Evolutionary conservation across 306 rosid genomes (phyloP), one percentile per base, ranked within the genome.

Genomic region (Vicia faba): DNA sequence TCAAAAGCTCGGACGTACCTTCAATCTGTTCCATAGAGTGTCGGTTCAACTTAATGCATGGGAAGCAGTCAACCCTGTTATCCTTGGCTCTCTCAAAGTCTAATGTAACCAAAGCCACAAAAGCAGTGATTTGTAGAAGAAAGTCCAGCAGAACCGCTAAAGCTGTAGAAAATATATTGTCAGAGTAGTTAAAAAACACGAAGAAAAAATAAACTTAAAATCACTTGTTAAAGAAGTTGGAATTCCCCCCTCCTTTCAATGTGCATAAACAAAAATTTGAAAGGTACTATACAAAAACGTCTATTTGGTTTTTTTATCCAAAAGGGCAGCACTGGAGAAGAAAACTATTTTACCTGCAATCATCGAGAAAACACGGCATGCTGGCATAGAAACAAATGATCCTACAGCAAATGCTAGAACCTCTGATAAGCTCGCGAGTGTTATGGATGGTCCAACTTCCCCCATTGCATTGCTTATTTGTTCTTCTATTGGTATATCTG

Each of bases 311-410:
- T 74, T 58, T 56, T 46, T 59, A 6, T 18, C 15, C 18, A 38
- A 31, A 28, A 57, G 38, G 20, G 16, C 13, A 65, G 44, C 65
- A 64, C 18, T 4, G 56, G 28, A 67, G 50, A 71, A 72, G 56
- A 67, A 70, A 72, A 61, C 5, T 66, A 29, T 60, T 48, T 62
- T 49, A 92, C 98, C 96, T 83, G 98, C 98, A 85, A 89, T 87
- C 98, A 92, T 87, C 74, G 98, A 92, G 81, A 92, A 92, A 79
- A 92, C 93, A 74, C 96, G 96, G 71, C 98, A 92, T 56, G 98
- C 98, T 54, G 98, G 98, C 98, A 92, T 92, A 46, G 96, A 77
- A 82, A 92, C 84, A 54, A 92, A 89, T 69, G 91, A 70, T 70
- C 98, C 98, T 63, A 92, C 96, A 8, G 98, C 96, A 86, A 89